Evolutionary conservation across 257 asterid species (phyloP), one percentile per base, ranked within the genome.

Genomic region (Mitragyna speciosa): DNA sequence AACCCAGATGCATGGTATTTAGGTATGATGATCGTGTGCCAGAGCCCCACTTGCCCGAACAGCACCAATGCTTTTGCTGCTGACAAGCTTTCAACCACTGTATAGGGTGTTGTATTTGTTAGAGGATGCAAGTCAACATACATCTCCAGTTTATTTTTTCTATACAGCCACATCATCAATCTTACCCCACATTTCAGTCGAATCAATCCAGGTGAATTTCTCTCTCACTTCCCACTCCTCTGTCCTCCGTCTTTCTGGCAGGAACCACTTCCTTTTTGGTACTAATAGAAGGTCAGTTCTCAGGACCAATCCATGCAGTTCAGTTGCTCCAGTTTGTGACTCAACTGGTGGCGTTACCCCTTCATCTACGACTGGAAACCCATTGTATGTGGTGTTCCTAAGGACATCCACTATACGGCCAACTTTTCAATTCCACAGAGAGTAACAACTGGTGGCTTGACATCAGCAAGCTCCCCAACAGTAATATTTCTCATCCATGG

Each of bases 401-500:
- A 93, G 84, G 77, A 95, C 91, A 68, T 95, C 94, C 65, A 95
- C 89, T 20, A 93, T 91, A 39, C 87, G 90, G 11, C 90, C 83
- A 43, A 95, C 97, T 82, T 88, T 93, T 93, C 98, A 70, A 93
- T 87, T 80, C 98, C 96, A 28, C 79, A 22, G 19, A 95, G 92
- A 26, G 89, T 87, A 65, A 94, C 87, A 19, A 89, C 91, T 43
- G 91, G 82, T 52, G 95, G 88, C 85, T 95, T 95, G 71, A 79
- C 94, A 84, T 90, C 93, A 45, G 89, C 88, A 1, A 95, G 93
- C 86, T 95, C 98, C 2, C 95, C 92, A 54, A 89, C 98, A 63
- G 92, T 93, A 26, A 94, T 87, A 84, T 91, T 91, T 86, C 97
- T 90, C 97, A 93, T 93, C 97, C 97, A 94, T 70, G 98, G 96